These are phyloP conservation scores for Hirsutella rhossiliensis DNA, from an alignment of 2,329 filamentous ascomycete species.

Conservation along the genomic window DNA sequence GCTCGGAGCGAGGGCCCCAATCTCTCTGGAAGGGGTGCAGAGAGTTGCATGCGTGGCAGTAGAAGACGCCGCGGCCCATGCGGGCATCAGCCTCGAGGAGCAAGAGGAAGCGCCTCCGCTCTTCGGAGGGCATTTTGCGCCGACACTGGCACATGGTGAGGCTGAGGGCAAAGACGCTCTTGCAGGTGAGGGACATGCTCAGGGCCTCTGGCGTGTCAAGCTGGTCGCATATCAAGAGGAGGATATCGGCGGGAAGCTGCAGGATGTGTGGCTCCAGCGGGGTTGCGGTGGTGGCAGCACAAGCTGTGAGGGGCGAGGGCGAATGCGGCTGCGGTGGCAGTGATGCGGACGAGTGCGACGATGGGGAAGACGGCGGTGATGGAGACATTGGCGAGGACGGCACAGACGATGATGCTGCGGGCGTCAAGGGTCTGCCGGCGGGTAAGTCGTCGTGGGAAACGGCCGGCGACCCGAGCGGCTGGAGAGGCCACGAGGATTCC, in stretches of 20 bases:
- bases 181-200: constrained; percentile 8
- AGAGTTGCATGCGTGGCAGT: constrained; percentile 8
- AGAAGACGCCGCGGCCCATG: constrained; percentile 6
- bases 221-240: constrained; percentile 9
- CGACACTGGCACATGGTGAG: not conserved
- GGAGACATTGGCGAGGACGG: not conserved
- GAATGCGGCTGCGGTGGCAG: not conserved
- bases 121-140: constrained; percentile 1
- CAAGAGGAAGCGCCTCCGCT: constrained; percentile 5
- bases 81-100: constrained; percentile 7
- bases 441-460: not conserved
- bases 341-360: not conserved
- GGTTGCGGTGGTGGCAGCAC: not conserved
- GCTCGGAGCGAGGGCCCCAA: constrained; percentile 5
- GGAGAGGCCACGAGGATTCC: too few species aligned
- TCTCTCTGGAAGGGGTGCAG: constrained; percentile 7
- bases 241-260: constrained; percentile 8
- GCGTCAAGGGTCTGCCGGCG: not conserved
- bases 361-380: not conserved
- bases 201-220: constrained; percentile 6
- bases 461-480: too few species aligned
- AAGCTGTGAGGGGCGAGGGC: not conserved
- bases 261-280: constrained; percentile 2
- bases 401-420: not conserved
- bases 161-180: constrained; percentile 4